Conservation (phyloP, 2,329 filamentous ascomycete species). For the Beauveria varroae region DNA sequence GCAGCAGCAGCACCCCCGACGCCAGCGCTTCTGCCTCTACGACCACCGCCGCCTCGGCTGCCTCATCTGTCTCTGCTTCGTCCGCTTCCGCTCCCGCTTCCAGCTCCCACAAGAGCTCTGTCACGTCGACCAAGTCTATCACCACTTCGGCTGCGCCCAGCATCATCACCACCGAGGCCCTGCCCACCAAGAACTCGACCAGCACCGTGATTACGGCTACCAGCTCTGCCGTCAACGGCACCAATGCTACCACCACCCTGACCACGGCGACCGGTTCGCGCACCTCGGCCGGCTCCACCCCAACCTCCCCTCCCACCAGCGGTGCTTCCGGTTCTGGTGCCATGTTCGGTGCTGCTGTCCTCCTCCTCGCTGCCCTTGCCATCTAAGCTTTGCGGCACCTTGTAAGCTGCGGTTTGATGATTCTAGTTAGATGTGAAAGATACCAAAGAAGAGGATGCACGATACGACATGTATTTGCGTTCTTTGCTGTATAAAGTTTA, state of each 20-base stretch:
- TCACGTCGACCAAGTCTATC: conserved; percentile 14
- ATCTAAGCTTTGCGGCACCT: neutral
- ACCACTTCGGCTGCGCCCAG: conserved; percentile 19
- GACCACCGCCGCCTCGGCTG: neutral
- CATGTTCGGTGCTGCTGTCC: conserved; percentile 10
- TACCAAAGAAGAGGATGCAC: neutral
- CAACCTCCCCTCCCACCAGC: conserved; percentile 10
- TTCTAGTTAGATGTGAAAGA: neutral
- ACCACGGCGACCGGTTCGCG: conserved; percentile 12
- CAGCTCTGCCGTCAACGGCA: conserved; percentile 3
- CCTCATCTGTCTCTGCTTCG: neutral
- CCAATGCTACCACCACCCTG: conserved; percentile 17
- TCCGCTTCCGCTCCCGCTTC: neutral
- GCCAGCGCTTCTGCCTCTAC: conserved; percentile 10
- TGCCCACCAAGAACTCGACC: conserved; percentile 8
- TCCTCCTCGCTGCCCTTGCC: conserved; percentile 1
- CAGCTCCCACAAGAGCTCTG: conserved; percentile 9
- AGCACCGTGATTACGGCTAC: conserved; percentile 10
- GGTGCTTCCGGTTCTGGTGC: conserved; percentile 16
- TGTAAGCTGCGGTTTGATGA: neutral
- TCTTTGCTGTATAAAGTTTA: neutral
- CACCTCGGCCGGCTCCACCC: conserved; percentile 11
- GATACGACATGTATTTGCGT: neutral
- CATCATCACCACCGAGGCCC: conserved; percentile 15
- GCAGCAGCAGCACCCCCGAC: conserved; percentile 26